phyloP scores from a whole-genome alignment of 768 basidiomycete species.

The Dacryopinax primogenitus region DNA sequence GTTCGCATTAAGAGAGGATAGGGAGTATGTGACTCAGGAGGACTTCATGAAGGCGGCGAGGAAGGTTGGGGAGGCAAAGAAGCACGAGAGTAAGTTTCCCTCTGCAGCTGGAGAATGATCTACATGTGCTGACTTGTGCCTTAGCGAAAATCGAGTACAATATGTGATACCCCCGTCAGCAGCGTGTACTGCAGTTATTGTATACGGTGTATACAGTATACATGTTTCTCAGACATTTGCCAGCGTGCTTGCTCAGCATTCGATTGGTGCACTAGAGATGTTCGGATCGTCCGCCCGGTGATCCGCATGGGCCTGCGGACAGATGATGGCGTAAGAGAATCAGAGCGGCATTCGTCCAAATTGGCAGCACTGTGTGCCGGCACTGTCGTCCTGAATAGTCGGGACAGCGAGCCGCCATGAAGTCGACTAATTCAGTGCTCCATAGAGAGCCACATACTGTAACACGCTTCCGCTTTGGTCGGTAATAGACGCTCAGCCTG shows the following conservation, averaged over 20 bases:
- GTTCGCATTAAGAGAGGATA: constrained; percentile 97
- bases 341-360: background rate
- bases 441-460: background rate
- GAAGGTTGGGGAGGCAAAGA: constrained; percentile 93
- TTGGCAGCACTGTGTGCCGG: background rate
- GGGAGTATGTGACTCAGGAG: constrained; percentile 86
- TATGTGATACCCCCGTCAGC: constrained; percentile 12
- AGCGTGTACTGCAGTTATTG: background rate
- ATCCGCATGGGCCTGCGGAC: background rate
- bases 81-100: constrained; percentile 72
- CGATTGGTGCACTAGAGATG: background rate
- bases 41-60: constrained; percentile 92
- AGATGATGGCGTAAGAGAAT: background rate
- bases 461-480: background rate
- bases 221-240: background rate
- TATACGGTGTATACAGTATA: background rate
- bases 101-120: background rate
- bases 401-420: too few relatives aligned
- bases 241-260: background rate
- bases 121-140: background rate
- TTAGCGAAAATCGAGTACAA: constrained; percentile 22
- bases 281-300: background rate
- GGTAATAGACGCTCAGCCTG: background rate
- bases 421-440: background rate
- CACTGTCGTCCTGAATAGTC: background rate